These are phyloP conservation scores for Pythium dissotocum DNA, from an alignment of 352 stramenopile genomes.

Conservation along the genomic window DNA sequence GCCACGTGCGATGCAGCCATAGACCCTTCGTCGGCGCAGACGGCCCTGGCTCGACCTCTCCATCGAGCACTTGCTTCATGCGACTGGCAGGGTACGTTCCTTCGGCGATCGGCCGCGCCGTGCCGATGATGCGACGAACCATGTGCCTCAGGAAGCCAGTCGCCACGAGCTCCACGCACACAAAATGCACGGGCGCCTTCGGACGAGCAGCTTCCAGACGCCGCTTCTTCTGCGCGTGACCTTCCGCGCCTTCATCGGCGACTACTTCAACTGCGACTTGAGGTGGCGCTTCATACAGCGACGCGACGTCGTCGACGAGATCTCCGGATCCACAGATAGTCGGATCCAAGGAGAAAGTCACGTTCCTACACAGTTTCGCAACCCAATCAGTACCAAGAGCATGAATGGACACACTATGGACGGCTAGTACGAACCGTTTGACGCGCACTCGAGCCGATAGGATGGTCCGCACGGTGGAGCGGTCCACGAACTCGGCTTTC, in stretches of 20 bases:
- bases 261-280: not conserved
- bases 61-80: constrained; percentile 73
- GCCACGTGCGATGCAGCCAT: constrained; percentile 85
- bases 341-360: constrained; percentile 74
- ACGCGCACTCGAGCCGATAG: constrained; percentile 62
- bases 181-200: constrained; percentile 52
- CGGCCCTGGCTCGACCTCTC: constrained; percentile 51
- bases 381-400: not conserved
- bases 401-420: not conserved
- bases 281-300: constrained; percentile 29
- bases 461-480: constrained; percentile 69
- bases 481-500: constrained; percentile 57
- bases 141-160: constrained; percentile 89
- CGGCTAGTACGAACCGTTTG: constrained; percentile 38
- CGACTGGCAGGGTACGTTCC: constrained; percentile 47
- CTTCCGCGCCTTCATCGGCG: constrained; percentile 2
- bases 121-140: constrained; percentile 86
- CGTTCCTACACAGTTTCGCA: constrained; percentile 37
- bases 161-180: constrained; percentile 82
- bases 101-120: constrained; percentile 76
- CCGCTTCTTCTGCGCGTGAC: constrained; percentile 45
- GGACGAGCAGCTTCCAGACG: constrained; percentile 22
- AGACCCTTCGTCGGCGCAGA: constrained; percentile 77
- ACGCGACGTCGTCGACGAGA: constrained; percentile 38
- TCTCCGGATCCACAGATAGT: constrained; percentile 54